Evolutionary conservation across 352 stramenopile genomes (phyloP).

Genomic region (Globisporangium echinulatum): DNA sequence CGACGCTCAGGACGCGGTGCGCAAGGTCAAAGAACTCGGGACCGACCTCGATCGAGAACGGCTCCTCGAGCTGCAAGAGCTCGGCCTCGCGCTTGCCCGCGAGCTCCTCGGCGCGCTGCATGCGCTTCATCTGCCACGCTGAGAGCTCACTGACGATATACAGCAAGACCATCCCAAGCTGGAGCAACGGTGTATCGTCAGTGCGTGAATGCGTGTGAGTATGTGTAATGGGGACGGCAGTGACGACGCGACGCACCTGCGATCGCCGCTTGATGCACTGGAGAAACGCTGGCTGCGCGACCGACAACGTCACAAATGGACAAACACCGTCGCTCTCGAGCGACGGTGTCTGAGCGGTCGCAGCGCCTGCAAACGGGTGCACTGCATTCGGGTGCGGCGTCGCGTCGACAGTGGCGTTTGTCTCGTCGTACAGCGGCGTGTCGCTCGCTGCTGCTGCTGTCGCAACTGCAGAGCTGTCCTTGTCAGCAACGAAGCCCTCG

Average conservation of each 20-base stretch:
- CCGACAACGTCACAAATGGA: slow-evolving; percentile 9
- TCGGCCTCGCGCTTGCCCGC: slow-evolving; percentile 61
- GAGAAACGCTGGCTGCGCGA: slow-evolving; percentile 20
- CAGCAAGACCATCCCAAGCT: slow-evolving; percentile 72
- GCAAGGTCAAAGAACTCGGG: slow-evolving; percentile 67
- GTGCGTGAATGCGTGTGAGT: background rate
- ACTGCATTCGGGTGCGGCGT: slow-evolving; percentile 7
- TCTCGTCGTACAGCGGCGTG: slow-evolving; percentile 39
- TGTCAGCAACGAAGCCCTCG: slow-evolving; percentile 43
- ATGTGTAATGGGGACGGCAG: background rate
- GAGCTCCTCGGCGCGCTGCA: slow-evolving; percentile 78
- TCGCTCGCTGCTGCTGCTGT: slow-evolving; percentile 11
- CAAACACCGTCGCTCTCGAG: slow-evolving; percentile 1
- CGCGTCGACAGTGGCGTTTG: background rate
- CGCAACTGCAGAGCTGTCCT: slow-evolving; percentile 14
- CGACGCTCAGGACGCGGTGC: slow-evolving; percentile 48
- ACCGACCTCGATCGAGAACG: slow-evolving; percentile 78
- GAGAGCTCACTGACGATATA: slow-evolving; percentile 73
- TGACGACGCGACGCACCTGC: slow-evolving; percentile 32
- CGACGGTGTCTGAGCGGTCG: background rate
- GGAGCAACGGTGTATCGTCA: background rate
- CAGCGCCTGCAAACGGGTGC: background rate
- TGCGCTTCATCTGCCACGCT: slow-evolving; percentile 86
- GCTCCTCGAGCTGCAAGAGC: slow-evolving; percentile 71
- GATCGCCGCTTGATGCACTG: slow-evolving; percentile 56